Percentiles rank a stretch among this genome's conserved stretches.
phyloP scores from a whole-genome alignment of 306 rosid genomes.

The Canavalia gladiata region DNA sequence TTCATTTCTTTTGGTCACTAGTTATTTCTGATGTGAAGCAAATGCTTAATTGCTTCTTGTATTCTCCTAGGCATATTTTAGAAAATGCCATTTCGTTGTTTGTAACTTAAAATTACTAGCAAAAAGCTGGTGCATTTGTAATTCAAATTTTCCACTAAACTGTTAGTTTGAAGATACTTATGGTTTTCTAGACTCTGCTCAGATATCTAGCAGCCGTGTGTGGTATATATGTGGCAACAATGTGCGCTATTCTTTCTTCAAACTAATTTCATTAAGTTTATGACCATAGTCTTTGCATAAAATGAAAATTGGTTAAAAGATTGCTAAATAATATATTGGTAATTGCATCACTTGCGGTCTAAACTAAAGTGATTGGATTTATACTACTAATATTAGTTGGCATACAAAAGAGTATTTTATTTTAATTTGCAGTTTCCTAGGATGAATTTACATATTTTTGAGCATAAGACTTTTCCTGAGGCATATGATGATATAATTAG shows the following conservation, averaged over 20 bases:
- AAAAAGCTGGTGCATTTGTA: conserved; percentile 50
- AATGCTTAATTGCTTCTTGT: conserved; percentile 53
- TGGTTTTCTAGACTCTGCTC: not conserved
- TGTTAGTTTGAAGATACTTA: not conserved
- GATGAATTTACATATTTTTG: not conserved
- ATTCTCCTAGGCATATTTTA: conserved; percentile 64
- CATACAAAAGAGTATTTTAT: too few relatives aligned
- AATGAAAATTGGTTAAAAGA: not conserved
- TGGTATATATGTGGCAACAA: not conserved
- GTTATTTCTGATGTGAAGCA: conserved; percentile 55
- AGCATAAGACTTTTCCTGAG: not conserved
- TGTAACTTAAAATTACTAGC: conserved; percentile 13
- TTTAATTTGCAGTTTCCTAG: not conserved
- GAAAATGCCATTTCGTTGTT: conserved; percentile 54
- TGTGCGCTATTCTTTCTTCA: too few relatives aligned
- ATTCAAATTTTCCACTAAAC: not conserved
- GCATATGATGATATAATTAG: not conserved
- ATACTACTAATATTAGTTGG: not conserved
- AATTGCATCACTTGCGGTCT: not conserved
- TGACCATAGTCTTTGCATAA: too few relatives aligned
- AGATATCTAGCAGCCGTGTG: not conserved
- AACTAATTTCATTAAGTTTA: too few relatives aligned
- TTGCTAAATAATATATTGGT: not conserved
- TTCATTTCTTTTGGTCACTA: conserved; percentile 28
- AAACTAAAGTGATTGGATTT: not conserved